phyloP scores from a whole-genome alignment of 805 yeast species.

The Teunomyces funiuensis region DNA sequence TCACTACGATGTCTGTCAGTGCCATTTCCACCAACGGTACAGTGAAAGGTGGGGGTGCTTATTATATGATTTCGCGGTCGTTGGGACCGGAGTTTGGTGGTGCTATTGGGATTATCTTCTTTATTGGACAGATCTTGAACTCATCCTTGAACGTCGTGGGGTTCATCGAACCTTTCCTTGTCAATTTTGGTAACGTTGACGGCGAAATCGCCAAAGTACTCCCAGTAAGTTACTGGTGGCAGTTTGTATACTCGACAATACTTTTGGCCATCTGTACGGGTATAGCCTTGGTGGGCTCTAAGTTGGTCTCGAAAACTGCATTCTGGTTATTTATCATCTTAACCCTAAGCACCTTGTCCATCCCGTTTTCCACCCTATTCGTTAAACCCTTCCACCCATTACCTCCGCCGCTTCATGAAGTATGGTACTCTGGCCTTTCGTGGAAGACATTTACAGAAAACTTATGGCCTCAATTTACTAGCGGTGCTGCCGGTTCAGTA shows the following conservation, averaged over 20 bases:
- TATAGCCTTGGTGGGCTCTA: slow-evolving; percentile 78
- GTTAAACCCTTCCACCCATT: slow-evolving; percentile 57
- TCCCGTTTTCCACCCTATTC: slow-evolving; percentile 75
- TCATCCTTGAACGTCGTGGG: slow-evolving; percentile 94
- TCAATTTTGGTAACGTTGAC: slow-evolving; percentile 63
- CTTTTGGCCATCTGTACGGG: slow-evolving; percentile 70
- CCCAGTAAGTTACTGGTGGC: slow-evolving; percentile 72
- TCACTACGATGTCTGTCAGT: slow-evolving; percentile 86
- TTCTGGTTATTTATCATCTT: slow-evolving; percentile 66
- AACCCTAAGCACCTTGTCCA: slow-evolving; percentile 69
- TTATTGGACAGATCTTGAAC: slow-evolving; percentile 90
- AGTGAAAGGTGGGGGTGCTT: slow-evolving; percentile 97
- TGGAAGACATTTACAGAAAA: slow-evolving; percentile 67
- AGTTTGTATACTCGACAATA: slow-evolving; percentile 67
- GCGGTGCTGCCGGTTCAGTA: slow-evolving; percentile 91
- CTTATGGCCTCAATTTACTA: slow-evolving; percentile 75
- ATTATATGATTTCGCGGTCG: slow-evolving; percentile 93
- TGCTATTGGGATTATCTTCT: slow-evolving; percentile 91
- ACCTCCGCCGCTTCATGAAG: slow-evolving; percentile 44
- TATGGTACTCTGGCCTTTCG: slow-evolving; percentile 68
- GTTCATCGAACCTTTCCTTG: slow-evolving; percentile 83
- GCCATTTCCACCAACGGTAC: slow-evolving; percentile 98
- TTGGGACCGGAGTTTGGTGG: slow-evolving; percentile 99
- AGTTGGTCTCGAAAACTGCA: slow-evolving; percentile 80
- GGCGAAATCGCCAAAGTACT: slow-evolving; percentile 60